phyloP scores from a whole-genome alignment of 495 filamentous ascomycete species.

The Lineolata rhizophorae region DNA sequence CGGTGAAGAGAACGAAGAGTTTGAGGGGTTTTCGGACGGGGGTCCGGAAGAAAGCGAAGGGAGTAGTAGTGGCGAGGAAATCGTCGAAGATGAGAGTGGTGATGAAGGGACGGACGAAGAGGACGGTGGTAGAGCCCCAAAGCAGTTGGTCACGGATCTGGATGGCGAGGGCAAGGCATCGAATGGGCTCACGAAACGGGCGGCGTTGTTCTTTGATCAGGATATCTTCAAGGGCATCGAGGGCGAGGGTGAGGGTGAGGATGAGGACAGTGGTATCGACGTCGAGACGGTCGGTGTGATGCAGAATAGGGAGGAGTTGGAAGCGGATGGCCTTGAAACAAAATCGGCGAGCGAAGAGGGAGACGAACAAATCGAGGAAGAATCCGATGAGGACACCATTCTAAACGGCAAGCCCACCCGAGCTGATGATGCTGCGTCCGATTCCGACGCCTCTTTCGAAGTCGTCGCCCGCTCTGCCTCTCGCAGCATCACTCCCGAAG shows the following conservation, averaged over 20 bases:
- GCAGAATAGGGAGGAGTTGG: not conserved
- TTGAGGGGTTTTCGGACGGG: constrained; percentile 67
- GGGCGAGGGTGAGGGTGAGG: constrained; percentile 28
- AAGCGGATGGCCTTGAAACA: not conserved
- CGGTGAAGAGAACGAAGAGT: constrained; percentile 69
- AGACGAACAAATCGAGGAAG: not conserved
- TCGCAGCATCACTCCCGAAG: too few relatives aligned
- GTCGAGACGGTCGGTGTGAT: constrained; percentile 20
- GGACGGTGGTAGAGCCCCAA: constrained; percentile 20
- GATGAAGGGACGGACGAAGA: constrained; percentile 32
- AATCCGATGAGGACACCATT: constrained; percentile 8
- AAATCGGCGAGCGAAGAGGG: not conserved
- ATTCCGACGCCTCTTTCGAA: constrained; percentile 18
- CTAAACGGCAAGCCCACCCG: not conserved
- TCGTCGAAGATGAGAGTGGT: constrained; percentile 26
- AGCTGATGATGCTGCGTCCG: constrained; percentile 11
- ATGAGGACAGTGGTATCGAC: constrained; percentile 30
- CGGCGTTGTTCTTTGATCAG: constrained; percentile 78
- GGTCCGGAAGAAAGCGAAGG: constrained; percentile 18
- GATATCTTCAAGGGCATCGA: constrained; percentile 77
- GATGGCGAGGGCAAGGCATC: constrained; percentile 22
- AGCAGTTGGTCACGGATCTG: constrained; percentile 28
- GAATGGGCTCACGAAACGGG: constrained; percentile 53
- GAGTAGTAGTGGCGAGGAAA: constrained; percentile 17
- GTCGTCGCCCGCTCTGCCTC: constrained; percentile 26